Percentiles rank a stretch among this genome's conserved stretches.
Evolutionary conservation across 805 yeast genomes (phyloP).

Genomic region (Wickerhamiella australiensis): DNA sequence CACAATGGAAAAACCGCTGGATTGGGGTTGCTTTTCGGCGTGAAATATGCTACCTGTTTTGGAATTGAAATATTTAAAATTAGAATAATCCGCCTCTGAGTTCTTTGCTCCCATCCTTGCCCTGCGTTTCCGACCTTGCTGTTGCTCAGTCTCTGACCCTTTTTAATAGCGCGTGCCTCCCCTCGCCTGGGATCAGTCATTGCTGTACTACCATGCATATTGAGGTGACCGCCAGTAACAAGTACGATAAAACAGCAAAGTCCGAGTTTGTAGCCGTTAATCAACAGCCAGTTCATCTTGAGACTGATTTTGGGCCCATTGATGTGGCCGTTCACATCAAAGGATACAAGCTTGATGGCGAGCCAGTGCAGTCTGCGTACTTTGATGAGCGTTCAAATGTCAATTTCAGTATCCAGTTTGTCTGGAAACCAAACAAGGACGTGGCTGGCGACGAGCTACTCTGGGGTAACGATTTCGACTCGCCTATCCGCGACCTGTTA

Average conservation of each 20-base stretch:
- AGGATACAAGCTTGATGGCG: constrained; percentile 34
- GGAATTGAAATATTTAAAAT: too few species aligned
- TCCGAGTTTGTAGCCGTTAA: neutral
- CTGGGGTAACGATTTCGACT: constrained; percentile 59
- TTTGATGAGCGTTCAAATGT: constrained; percentile 25
- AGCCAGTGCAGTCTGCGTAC: constrained; percentile 29
- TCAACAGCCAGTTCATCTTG: constrained; percentile 18
- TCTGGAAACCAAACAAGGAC: constrained; percentile 33
- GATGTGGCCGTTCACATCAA: constrained; percentile 35
- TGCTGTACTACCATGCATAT: neutral
- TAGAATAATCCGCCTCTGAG: too few species aligned
- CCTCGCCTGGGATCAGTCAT: neutral
- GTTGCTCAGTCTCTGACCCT: neutral
- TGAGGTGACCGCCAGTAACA: neutral
- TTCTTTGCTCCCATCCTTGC: too few species aligned
- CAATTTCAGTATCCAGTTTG: constrained; percentile 30
- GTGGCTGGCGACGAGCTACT: constrained; percentile 43
- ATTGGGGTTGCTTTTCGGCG: neutral
- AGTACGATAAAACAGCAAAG: neutral
- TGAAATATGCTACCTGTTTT: too few species aligned
- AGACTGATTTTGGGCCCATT: constrained; percentile 32
- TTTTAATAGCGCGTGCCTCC: neutral
- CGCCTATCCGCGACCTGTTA: constrained; percentile 44
- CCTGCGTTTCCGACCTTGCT: neutral
- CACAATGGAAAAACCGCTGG: neutral